Evolutionary conservation across 192 early-diverging fungal species (phyloP).

Genomic region (Neocallimastix lanati): DNA sequence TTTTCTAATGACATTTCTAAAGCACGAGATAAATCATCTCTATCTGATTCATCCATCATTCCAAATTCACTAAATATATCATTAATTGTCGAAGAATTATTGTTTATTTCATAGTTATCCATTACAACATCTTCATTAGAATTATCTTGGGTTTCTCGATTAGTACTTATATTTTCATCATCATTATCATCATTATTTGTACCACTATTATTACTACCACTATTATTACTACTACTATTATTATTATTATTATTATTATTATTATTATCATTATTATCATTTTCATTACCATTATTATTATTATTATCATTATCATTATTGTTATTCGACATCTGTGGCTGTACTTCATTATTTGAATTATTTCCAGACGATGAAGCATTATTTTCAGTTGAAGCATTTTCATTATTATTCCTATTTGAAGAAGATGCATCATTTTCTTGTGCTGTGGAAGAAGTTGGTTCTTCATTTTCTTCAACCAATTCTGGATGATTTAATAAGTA

Average conservation of each 20-base stretch:
- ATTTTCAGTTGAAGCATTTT: neutral
- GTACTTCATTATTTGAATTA: too few species aligned
- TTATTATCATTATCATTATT: too few species aligned
- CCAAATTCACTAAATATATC: conserved; percentile 7
- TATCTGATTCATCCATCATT: neutral
- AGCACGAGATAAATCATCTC: neutral
- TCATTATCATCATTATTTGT: neutral
- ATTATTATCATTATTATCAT: too few species aligned
- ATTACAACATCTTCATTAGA: neutral
- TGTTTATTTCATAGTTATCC: conserved; percentile 1
- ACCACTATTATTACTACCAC: too few species aligned
- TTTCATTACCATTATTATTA: too few species aligned
- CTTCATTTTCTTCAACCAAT: conserved; percentile 9
- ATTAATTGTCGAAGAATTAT: conserved; percentile 7
- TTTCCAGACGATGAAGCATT: neutral
- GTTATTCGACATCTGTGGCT: too few species aligned
- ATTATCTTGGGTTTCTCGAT: neutral
- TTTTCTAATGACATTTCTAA: conserved; percentile 1
- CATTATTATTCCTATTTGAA: neutral
- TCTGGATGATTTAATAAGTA: conserved; percentile 61
- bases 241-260: too few species aligned
- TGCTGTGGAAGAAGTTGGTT: conserved; percentile 5
- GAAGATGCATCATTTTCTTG: neutral
- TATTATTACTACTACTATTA: too few species aligned
- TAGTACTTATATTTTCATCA: neutral